A percentile compares a stretch with the other conserved stretches of the same genome.
Evolutionary conservation across 306 rosid genomes (phyloP).

Genomic region (Trifolium dubium): DNA sequence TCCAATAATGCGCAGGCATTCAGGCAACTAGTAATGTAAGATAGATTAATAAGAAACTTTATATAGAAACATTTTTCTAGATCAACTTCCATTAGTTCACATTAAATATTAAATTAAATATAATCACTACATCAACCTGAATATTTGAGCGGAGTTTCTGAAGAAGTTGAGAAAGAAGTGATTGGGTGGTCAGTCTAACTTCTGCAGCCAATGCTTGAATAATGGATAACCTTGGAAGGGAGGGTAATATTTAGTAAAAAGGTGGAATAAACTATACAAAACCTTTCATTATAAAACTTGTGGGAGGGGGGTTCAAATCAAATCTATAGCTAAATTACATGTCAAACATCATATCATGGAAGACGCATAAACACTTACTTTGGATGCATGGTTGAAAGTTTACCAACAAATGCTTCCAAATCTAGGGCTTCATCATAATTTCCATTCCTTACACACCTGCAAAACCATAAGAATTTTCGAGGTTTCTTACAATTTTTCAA

Average conservation of each 20-base stretch:
- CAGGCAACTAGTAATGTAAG: conserved; percentile 72
- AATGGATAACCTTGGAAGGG: conserved; percentile 64
- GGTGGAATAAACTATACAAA: conserved; percentile 27
- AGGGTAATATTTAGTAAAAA: conserved; percentile 3
- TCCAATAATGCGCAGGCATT: conserved; percentile 95
- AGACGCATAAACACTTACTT: conserved; percentile 57
- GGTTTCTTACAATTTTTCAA: conserved; percentile 34
- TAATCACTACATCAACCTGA: conserved; percentile 64
- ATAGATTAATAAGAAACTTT: conserved; percentile 35
- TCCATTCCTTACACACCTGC: conserved; percentile 96
- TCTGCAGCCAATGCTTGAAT: conserved; percentile 91
- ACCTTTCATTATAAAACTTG: conserved; percentile 26
- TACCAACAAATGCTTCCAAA: conserved; percentile 90
- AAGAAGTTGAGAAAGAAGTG: conserved; percentile 96
- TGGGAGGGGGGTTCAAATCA: conserved; percentile 11
- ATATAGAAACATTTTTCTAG: not conserved
- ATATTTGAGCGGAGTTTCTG: conserved; percentile 98
- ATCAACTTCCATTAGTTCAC: conserved; percentile 27
- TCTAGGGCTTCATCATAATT: conserved; percentile 97
- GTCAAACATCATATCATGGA: conserved; percentile 10
- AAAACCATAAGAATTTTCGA: conserved; percentile 34
- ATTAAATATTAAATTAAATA: not conserved
- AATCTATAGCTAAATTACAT: conserved; percentile 22
- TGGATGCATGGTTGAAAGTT: conserved; percentile 96
- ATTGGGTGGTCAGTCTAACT: conserved; percentile 87